phyloP scores from a whole-genome alignment of 345 rosid genomes.

The Arabidopsis arenosa region DNA sequence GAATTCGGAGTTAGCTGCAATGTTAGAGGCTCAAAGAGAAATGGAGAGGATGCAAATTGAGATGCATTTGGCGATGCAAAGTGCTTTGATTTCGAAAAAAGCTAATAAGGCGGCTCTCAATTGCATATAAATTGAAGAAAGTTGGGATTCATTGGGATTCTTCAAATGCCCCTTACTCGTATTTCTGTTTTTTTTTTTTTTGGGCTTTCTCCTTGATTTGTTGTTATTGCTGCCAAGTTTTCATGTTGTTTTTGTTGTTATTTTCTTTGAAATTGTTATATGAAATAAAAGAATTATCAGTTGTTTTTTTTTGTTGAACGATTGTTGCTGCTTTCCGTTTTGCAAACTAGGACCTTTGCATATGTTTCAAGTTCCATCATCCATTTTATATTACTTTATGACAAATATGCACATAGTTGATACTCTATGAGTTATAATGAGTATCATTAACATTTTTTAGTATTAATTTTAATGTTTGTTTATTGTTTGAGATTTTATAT shows the following conservation, averaged over 20 bases:
- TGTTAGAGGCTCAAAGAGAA: slow-evolving; percentile 40
- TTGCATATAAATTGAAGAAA: background rate
- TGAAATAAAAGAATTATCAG: background rate
- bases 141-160: background rate
- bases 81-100: slow-evolving; percentile 3
- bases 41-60: slow-evolving; percentile 32
- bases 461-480: no score
- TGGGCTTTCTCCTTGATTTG: background rate
- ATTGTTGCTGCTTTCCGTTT: background rate
- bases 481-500: no score
- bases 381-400: background rate
- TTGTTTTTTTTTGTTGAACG: background rate
- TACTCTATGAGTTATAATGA: no score
- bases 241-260: background rate
- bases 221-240: background rate
- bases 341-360: background rate
- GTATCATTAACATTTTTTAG: no score
- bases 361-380: background rate
- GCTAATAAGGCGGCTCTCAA: slow-evolving; percentile 25
- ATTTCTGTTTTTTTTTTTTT: background rate
- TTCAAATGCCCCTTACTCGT: background rate
- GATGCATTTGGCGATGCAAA: slow-evolving; percentile 33
- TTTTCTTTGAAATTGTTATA: background rate
- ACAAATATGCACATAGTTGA: background rate
- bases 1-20: slow-evolving; percentile 24